These are phyloP conservation scores for Plectosphaerella cucumerina DNA, from an alignment of 2,329 filamentous ascomycete genomes.

Conservation along the genomic window DNA sequence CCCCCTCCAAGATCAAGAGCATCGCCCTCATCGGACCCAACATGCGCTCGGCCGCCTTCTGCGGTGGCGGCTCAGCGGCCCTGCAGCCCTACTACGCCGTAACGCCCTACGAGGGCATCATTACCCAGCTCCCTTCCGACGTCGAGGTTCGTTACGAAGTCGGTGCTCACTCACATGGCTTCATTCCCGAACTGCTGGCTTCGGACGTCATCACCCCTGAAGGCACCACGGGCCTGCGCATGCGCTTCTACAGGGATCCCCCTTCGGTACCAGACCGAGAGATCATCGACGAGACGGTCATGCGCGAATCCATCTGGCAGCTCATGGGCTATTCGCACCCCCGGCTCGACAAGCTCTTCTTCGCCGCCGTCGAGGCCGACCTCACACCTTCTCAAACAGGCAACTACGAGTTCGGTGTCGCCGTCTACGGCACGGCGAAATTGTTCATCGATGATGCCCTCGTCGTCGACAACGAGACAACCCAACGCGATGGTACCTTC, in stretches of 20 bases:
- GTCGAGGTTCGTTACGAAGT: slow-evolving; percentile 33
- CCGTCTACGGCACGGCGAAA: slow-evolving; percentile 59
- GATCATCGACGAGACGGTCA: slow-evolving; percentile 41
- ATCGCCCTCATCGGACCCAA: slow-evolving; percentile 17
- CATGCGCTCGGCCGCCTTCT: slow-evolving; percentile 16
- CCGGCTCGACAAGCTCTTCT: neutral
- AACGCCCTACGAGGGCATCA: slow-evolving; percentile 68
- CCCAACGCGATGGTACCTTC: slow-evolving; percentile 54
- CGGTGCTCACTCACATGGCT: slow-evolving; percentile 55
- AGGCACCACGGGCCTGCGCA: slow-evolving; percentile 53
- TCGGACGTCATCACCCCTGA: slow-evolving; percentile 42
- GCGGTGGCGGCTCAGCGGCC: slow-evolving; percentile 61
- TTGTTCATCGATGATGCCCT: slow-evolving; percentile 57
- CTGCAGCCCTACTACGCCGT: slow-evolving; percentile 61
- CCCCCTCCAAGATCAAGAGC: slow-evolving; percentile 49
- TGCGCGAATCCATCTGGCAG: slow-evolving; percentile 17
- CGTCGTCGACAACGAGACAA: slow-evolving; percentile 61
- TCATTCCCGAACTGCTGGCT: slow-evolving; percentile 48
- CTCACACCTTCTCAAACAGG: slow-evolving; percentile 8
- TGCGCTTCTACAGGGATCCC: slow-evolving; percentile 59
- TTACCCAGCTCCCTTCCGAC: slow-evolving; percentile 22
- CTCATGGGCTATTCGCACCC: neutral
- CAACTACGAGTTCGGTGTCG: slow-evolving; percentile 58
- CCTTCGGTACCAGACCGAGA: slow-evolving; percentile 40
- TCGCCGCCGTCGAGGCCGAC: neutral